These are phyloP conservation scores for Penicilliopsis zonata DNA, from an alignment of 495 filamentous ascomycete genomes.

Conservation along the genomic window DNA sequence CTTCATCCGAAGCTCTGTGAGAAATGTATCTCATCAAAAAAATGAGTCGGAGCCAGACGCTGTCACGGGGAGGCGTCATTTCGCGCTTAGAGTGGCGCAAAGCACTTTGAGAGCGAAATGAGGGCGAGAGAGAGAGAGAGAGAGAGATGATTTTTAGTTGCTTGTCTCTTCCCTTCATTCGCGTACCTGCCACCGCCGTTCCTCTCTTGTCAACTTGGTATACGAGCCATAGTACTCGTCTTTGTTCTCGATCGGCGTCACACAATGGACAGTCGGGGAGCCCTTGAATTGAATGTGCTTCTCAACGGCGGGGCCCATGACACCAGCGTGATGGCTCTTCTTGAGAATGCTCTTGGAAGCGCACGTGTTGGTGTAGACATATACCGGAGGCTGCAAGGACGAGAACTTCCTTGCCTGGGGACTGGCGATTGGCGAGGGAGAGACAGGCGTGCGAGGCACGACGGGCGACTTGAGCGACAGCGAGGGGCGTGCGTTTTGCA, in stretches of 20 bases:
- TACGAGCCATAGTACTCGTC: slow-evolving; percentile 43
- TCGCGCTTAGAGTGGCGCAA: too few relatives aligned
- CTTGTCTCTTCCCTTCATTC: slow-evolving; percentile 22
- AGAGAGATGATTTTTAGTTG: too few relatives aligned
- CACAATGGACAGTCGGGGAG: slow-evolving; percentile 36
- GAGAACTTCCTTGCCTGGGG: slow-evolving; percentile 32
- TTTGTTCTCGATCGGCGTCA: slow-evolving; percentile 39
- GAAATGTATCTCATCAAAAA: not conserved
- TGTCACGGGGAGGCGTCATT: too few relatives aligned
- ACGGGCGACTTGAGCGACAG: slow-evolving; percentile 34
- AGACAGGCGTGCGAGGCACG: slow-evolving; percentile 33
- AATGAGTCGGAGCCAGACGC: slow-evolving; percentile 1
- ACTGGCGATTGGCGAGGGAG: slow-evolving; percentile 25
- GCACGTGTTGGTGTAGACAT: slow-evolving; percentile 35
- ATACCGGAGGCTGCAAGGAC: slow-evolving; percentile 26
- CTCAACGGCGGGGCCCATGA: slow-evolving; percentile 7
- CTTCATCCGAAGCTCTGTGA: not conserved
- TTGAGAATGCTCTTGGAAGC: slow-evolving; percentile 41
- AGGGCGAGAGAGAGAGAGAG: too few relatives aligned
- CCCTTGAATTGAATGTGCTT: slow-evolving; percentile 37
- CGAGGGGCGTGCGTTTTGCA: slow-evolving; percentile 23
- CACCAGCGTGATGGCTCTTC: slow-evolving; percentile 15
- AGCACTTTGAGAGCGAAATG: too few relatives aligned
- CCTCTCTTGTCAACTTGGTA: slow-evolving; percentile 36
- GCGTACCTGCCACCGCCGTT: slow-evolving; percentile 33